Percentiles rank a stretch among this genome's conserved stretches.
These are phyloP conservation scores for Botrytis byssoidea DNA, from an alignment of 2,329 filamentous ascomycete species.

Conservation along the genomic window DNA sequence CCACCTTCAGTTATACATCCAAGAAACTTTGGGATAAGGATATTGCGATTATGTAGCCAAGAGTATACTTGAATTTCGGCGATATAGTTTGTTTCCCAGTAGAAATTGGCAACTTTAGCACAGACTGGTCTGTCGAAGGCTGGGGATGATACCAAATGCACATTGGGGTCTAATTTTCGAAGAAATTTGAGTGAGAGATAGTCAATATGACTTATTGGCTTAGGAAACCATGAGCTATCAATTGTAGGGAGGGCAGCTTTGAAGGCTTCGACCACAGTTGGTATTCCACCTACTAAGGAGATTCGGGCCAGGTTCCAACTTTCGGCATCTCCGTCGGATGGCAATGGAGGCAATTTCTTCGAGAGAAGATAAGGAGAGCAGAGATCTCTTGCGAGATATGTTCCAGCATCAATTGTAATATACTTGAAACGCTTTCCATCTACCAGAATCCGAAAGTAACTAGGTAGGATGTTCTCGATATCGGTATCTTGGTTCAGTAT, in stretches of 20 bases:
- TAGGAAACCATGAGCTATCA: constrained; percentile 40
- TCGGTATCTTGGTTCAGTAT: constrained; percentile 25
- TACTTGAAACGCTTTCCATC: constrained; percentile 42
- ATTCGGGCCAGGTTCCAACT: constrained; percentile 44
- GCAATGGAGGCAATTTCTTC: constrained; percentile 41
- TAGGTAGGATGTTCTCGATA: constrained; percentile 20
- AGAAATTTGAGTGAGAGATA: constrained; percentile 39
- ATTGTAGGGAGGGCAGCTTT: constrained; percentile 39
- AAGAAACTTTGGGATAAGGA: constrained; percentile 38
- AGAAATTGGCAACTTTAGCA: background rate
- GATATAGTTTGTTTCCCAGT: background rate
- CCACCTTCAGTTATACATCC: constrained; percentile 33
- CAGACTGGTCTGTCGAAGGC: constrained; percentile 25
- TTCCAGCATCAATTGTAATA: constrained; percentile 41
- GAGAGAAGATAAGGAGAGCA: constrained; percentile 40
- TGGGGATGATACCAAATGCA: constrained; percentile 25
- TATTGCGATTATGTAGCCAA: constrained; percentile 30
- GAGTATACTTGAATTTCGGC: constrained; percentile 30
- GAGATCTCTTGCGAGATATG: constrained; percentile 39
- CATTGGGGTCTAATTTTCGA: constrained; percentile 24
- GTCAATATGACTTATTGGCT: constrained; percentile 34
- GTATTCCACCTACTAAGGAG: constrained; percentile 30
- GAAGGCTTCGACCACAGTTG: constrained; percentile 35
- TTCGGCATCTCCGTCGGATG: constrained; percentile 36
- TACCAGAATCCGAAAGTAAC: constrained; percentile 23